phyloP scores from a whole-genome alignment of 2,329 filamentous ascomycete species.

The Fusarium musae region DNA sequence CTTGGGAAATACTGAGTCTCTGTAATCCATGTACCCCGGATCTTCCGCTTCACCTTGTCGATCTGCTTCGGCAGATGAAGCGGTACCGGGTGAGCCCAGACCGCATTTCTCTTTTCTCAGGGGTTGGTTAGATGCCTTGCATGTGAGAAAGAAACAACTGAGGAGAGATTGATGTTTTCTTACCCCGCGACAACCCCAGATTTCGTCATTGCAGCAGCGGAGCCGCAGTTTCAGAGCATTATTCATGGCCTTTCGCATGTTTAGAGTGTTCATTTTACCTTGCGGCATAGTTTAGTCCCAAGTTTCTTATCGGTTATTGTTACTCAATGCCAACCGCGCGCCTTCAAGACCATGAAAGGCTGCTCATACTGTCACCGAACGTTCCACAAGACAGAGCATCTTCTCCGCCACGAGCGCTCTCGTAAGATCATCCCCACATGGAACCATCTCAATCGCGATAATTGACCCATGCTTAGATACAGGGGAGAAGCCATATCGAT shows the following conservation, averaged over 20 bases:
- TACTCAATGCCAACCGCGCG: neutral
- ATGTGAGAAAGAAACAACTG: neutral
- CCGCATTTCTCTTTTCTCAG: neutral
- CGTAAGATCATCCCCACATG: neutral
- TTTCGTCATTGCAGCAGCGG: neutral
- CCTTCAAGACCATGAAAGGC: neutral
- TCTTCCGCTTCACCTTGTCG: neutral
- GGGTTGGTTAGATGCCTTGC: neutral
- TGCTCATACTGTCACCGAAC: conserved; percentile 1
- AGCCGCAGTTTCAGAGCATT: neutral
- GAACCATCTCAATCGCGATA: neutral
- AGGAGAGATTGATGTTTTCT: no score
- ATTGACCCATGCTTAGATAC: conserved; percentile 14
- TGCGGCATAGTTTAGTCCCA: neutral
- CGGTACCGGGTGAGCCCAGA: neutral
- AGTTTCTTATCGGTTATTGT: no score
- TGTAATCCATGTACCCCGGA: neutral
- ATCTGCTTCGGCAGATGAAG: conserved; percentile 1
- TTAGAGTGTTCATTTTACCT: neutral
- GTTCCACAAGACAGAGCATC: conserved; percentile 3
- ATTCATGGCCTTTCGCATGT: neutral
- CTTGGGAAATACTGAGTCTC: neutral
- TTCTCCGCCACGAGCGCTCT: neutral
- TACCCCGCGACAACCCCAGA: neutral
- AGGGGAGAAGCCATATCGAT: conserved; percentile 29